Evolutionary conservation across 129 eudicot genomes (phyloP).

Genomic region (Flaveria brownii): DNA sequence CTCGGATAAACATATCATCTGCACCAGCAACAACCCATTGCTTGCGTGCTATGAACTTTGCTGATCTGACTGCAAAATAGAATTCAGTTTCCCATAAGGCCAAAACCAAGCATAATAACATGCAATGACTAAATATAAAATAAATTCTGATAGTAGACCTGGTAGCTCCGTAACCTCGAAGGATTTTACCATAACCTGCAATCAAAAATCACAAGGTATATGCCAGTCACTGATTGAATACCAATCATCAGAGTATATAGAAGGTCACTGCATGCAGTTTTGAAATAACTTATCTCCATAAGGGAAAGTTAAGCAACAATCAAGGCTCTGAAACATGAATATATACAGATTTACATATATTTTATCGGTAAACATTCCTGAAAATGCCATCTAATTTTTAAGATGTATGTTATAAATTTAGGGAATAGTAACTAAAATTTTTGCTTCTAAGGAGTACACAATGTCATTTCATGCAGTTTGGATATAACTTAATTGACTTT

Average conservation of each 20-base stretch:
- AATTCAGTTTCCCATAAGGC: too few relatives aligned
- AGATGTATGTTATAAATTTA: constrained; percentile 4
- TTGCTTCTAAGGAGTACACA: constrained; percentile 17
- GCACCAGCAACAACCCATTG: constrained; percentile 82
- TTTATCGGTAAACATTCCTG: constrained; percentile 11
- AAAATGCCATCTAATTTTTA: constrained; percentile 5
- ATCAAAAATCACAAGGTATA: constrained; percentile 2
- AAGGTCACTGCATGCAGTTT: not conserved
- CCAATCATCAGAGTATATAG: constrained; percentile 12
- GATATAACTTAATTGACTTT: constrained; percentile 22
- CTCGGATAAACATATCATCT: constrained; percentile 74
- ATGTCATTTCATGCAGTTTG: constrained; percentile 9
- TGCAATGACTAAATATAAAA: too few relatives aligned
- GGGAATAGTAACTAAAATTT: constrained; percentile 4
- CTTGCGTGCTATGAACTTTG: too few relatives aligned
- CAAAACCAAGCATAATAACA: too few relatives aligned
- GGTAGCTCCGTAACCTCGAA: too few relatives aligned
- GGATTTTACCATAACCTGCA: constrained; percentile 65
- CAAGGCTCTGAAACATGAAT: constrained; percentile 4
- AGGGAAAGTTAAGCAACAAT: constrained; percentile 20
- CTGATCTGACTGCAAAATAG: too few relatives aligned
- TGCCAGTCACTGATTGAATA: constrained; percentile 3
- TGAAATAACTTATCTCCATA: constrained; percentile 17
- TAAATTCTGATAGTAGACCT: too few relatives aligned
- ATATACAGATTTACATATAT: not conserved